Evolutionary conservation across 1,284 basidiomycete species (phyloP).

Genomic region (Mycosarcoma maydis): DNA sequence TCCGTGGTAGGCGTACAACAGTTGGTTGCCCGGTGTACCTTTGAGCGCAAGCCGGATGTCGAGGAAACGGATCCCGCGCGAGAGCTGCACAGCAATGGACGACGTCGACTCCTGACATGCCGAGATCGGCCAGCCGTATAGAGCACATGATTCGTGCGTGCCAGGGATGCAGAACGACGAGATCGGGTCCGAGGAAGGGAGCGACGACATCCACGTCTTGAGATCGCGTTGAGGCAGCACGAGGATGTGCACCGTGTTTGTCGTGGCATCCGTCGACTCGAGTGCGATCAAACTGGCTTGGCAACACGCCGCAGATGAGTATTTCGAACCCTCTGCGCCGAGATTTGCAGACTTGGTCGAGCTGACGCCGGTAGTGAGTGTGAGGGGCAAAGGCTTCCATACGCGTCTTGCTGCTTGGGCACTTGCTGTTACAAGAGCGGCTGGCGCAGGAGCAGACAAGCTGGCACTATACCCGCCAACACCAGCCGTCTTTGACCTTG

Average conservation of each 20-base stretch:
- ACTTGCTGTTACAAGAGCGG: not conserved
- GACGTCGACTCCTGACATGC: slow-evolving; percentile 39
- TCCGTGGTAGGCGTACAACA: slow-evolving; percentile 55
- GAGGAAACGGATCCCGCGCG: slow-evolving; percentile 50
- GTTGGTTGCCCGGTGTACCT: slow-evolving; percentile 20
- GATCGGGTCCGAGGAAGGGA: slow-evolving; percentile 32
- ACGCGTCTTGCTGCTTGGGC: not conserved
- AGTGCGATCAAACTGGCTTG: slow-evolving; percentile 6
- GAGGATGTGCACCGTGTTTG: slow-evolving; percentile 42
- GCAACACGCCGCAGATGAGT: not conserved
- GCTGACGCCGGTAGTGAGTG: not conserved
- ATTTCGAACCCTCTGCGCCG: not conserved
- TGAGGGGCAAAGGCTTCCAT: slow-evolving; percentile 20
- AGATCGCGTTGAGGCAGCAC: slow-evolving; percentile 20
- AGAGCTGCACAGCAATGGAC: slow-evolving; percentile 36
- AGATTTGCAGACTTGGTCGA: slow-evolving; percentile 1
- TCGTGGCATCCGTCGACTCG: slow-evolving; percentile 1
- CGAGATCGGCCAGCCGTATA: slow-evolving; percentile 56
- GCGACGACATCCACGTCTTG: slow-evolving; percentile 25
- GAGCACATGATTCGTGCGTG: slow-evolving; percentile 54
- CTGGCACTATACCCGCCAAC: slow-evolving; percentile 7
- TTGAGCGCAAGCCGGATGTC: slow-evolving; percentile 51
- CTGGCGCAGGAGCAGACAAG: slow-evolving; percentile 9
- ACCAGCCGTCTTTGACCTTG: not conserved
- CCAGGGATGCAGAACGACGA: slow-evolving; percentile 50